Percentiles rank a stretch among this genome's conserved stretches.
These are phyloP conservation scores for Xylariomycetidae sp. DNA, from an alignment of 2,329 filamentous ascomycete genomes.

Conservation along the genomic window DNA sequence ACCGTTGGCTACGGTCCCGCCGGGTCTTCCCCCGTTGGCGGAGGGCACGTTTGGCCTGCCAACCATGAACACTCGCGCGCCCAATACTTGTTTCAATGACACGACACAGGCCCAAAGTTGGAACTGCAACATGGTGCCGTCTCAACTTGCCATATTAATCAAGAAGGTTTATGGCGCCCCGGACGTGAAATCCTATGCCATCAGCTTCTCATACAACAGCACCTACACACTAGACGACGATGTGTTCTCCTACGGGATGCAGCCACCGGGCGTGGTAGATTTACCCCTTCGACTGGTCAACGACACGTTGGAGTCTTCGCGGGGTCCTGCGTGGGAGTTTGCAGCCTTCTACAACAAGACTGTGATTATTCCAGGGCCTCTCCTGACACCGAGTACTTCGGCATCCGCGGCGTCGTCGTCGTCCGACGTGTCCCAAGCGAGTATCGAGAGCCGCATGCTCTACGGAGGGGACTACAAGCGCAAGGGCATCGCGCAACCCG, in stretches of 20 bases:
- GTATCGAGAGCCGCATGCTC: slow-evolving; percentile 21
- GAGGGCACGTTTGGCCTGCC: slow-evolving; percentile 55
- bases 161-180: slow-evolving; percentile 18
- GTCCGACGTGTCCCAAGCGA: too few relatives aligned
- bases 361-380: slow-evolving; percentile 45
- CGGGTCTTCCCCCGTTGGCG: slow-evolving; percentile 46
- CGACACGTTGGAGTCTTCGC: slow-evolving; percentile 42
- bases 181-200: slow-evolving; percentile 35
- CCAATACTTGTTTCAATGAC: slow-evolving; percentile 54
- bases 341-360: slow-evolving; percentile 51
- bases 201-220: slow-evolving; percentile 34
- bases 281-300: slow-evolving; percentile 45
- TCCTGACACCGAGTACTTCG: slow-evolving; percentile 20
- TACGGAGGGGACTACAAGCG: slow-evolving; percentile 29
- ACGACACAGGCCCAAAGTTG: slow-evolving; percentile 53
- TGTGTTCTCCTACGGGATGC: slow-evolving; percentile 49
- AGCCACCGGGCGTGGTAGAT: slow-evolving; percentile 40
- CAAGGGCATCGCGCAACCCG: slow-evolving; percentile 35
- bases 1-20: slow-evolving; percentile 45
- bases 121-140: slow-evolving; percentile 54
- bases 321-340: slow-evolving; percentile 54
- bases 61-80: slow-evolving; percentile 42
- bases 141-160: slow-evolving; percentile 41
- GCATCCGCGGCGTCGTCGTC: slow-evolving; percentile 1
- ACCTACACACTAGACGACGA: slow-evolving; percentile 29